These are phyloP conservation scores for Pythium angustatum DNA, from an alignment of 352 stramenopile species.

Conservation along the genomic window DNA sequence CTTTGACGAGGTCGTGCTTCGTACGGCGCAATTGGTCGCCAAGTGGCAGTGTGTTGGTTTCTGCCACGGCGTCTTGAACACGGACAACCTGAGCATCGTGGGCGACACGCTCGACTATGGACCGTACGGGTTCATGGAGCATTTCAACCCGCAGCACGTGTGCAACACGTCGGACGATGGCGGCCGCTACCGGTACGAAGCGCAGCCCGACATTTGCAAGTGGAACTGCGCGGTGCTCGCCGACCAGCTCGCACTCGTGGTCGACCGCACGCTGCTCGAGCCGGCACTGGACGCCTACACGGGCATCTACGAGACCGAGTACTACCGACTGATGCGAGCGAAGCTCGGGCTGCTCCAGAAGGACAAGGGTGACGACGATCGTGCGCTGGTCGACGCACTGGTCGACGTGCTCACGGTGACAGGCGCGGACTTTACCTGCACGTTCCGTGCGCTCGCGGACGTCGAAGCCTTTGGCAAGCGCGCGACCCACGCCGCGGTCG, in stretches of 20 bases:
- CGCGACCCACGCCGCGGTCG: slow-evolving; percentile 28
- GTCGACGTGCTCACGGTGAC: slow-evolving; percentile 63
- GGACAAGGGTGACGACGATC: slow-evolving; percentile 34
- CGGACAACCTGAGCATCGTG: slow-evolving; percentile 92
- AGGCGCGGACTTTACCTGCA: slow-evolving; percentile 76
- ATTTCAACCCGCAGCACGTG: slow-evolving; percentile 82
- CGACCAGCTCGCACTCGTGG: slow-evolving; percentile 59
- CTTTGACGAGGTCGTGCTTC: slow-evolving; percentile 61
- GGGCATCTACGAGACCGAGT: slow-evolving; percentile 52
- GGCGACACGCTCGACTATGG: slow-evolving; percentile 93
- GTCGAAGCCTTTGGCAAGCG: slow-evolving; percentile 43
- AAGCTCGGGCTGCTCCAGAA: slow-evolving; percentile 70
- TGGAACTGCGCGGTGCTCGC: slow-evolving; percentile 80
- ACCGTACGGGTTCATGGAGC: slow-evolving; percentile 93
- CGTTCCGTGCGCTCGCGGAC: slow-evolving; percentile 60
- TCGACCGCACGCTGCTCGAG: slow-evolving; percentile 33
- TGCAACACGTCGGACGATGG: slow-evolving; percentile 84
- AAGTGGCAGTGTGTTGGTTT: slow-evolving; percentile 88
- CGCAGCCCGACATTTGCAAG: slow-evolving; percentile 84
- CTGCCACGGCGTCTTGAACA: slow-evolving; percentile 92
- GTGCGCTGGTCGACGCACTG: slow-evolving; percentile 47
- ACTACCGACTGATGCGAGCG: slow-evolving; percentile 53
- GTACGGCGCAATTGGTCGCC: slow-evolving; percentile 81
- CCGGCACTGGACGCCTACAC: slow-evolving; percentile 46
- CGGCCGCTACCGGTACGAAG: slow-evolving; percentile 82